Base-by-base conservation (phyloP, 305 asterid species). In the Rubia balearica region DNA sequence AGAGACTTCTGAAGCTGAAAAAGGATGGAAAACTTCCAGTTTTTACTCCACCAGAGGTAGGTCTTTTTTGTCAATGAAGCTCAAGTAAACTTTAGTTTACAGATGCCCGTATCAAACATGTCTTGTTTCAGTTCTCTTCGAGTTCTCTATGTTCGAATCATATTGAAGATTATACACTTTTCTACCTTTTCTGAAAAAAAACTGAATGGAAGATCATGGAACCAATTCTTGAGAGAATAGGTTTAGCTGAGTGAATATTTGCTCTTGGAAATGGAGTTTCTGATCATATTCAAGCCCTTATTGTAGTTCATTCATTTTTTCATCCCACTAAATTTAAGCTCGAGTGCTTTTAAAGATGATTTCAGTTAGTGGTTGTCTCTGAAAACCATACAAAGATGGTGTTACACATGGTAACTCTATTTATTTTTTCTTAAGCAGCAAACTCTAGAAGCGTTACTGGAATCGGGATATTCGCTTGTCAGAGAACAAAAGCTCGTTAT, bases 1-100 rank as follows among this genome's bases (percentile, higher is more conserved):
- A 19, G 75, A 84, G 81, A 72, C 92, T 90, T 78, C 79, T 92
- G 49, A 85, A 83, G 80, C 86, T 68, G 80, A 87, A 82, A 84
- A 90, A 81, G 84, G 87, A 78, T 43, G 96, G 85, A 77, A 77
- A 87, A 70, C 92, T 92, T 76, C 96, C 96, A 27, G 86, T 77
- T 19, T 90, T 88, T 79, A 85, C 81, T 51, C 84, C 95, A 68
- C 98, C 98, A 62, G 72, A 84, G 96, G 98, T 90, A 87, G 65
- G 56, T 68, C 21, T 7, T 7, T 51, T 38, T 12, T 17, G 41
- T 63, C 22, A 9, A 41, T 55, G 33, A 69, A 40, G 22, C 24
- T 46, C 64, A 46, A 61, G 42, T 57, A 11, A 5, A 41, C n/a
- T 21, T 24, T 7, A 14, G 2, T 36, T 38, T 53, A 3, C 8